Conservation (phyloP, 208 protist species). For the Tritrichomonas musculus region DNA sequence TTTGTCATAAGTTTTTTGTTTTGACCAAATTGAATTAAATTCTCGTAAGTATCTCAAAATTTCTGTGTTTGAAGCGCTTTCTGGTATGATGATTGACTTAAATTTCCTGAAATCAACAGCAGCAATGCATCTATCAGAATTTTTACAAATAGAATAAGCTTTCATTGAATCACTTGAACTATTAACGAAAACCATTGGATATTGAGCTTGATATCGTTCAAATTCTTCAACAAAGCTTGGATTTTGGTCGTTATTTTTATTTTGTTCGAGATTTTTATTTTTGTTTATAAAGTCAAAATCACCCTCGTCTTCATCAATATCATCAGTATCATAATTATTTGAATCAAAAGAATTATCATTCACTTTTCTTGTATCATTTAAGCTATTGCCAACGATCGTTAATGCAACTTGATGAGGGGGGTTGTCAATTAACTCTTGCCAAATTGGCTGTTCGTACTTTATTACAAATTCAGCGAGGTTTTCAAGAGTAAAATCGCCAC, state of each 20-base stretch:
- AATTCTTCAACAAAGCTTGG: background rate
- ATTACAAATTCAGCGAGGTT: background rate
- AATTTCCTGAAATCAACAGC: background rate
- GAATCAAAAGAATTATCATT: too few species aligned
- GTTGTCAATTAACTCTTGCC: background rate
- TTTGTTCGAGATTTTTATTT: too few species aligned
- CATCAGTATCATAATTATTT: too few species aligned
- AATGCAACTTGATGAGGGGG: background rate
- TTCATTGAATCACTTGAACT: background rate
- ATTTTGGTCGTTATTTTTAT: too few species aligned
- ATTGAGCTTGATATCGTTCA: background rate
- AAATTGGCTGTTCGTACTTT: background rate
- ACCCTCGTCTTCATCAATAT: too few species aligned
- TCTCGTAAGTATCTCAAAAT: too few species aligned
- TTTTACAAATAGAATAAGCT: background rate
- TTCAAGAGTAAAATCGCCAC: background rate
- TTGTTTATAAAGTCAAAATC: too few species aligned
- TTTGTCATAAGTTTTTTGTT: too few species aligned
- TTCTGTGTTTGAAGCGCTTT: too few species aligned
- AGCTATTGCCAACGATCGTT: background rate
- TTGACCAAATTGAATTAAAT: too few species aligned
- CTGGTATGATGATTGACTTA: background rate
- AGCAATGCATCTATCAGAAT: background rate
- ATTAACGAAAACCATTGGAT: background rate
- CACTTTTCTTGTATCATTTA: too few species aligned